Base-by-base conservation (phyloP, 2,329 filamentous ascomycete genomes). In the Eurotiales sp. region DNA sequence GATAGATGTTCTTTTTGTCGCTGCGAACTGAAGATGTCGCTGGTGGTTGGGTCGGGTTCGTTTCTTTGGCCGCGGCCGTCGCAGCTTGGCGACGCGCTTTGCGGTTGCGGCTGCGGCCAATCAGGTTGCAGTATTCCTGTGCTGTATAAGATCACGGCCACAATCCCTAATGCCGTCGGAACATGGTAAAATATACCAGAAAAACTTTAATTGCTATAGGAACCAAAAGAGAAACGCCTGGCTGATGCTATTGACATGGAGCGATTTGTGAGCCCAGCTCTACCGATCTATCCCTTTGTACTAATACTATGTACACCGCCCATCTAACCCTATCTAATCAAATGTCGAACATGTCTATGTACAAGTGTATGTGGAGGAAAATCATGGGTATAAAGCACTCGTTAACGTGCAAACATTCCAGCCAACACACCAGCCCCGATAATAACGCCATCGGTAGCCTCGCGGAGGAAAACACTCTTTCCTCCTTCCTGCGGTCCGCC, bases 171-270 rank as follows among this genome's bases (percentile, higher is more conserved):
- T n/a, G n/a, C n/a, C n/a, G n/a, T n/a, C n/a, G n/a, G n/a, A n/a
- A n/a, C n/a, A n/a, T n/a, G n/a, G n/a, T n/a, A n/a, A n/a, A n/a
- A n/a, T n/a, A n/a, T n/a, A n/a, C n/a, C n/a, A n/a, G n/a, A n/a
- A n/a, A n/a, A n/a, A n/a, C n/a, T n/a, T n/a, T n/a, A n/a, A n/a
- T n/a, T n/a, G n/a, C n/a, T n/a, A n/a, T n/a, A n/a, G n/a, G n/a
- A n/a, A n/a, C n/a, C n/a, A n/a, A n/a, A n/a, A n/a, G n/a, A n/a
- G n/a, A n/a, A n/a, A n/a, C 89, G 89, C 0, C 81, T 85, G 8
- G 80, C 90, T 27, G 72, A 88, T 53, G 72, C 69, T 22, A 86
- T 92, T 51, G 88, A 88, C 4, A 84, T 92, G 0, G 89, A 88
- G 0, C 90, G 87, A 86, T 90, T 5, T 27, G 25, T 27, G 25